These are phyloP conservation scores for Boletus vinaceobasis DNA, from an alignment of 768 basidiomycete genomes.

Conservation along the genomic window DNA sequence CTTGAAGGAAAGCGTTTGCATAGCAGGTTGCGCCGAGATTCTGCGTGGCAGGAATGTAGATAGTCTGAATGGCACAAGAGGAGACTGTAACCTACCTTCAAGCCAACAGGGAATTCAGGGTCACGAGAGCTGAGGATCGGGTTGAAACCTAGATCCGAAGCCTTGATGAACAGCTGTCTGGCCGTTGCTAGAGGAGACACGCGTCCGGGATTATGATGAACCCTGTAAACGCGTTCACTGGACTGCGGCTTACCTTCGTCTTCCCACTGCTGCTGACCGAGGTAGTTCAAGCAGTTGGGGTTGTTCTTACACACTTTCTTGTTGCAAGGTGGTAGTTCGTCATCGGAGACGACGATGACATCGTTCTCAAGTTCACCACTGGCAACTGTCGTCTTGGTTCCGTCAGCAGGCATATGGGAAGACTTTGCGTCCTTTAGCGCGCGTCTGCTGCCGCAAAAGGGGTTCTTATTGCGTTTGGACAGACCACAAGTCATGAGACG, in stretches of 20 bases:
- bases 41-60: slow-evolving; percentile 36
- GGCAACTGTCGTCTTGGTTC: slow-evolving; percentile 13
- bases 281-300: slow-evolving; percentile 82
- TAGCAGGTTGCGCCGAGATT: slow-evolving; percentile 98
- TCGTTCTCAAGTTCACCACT: slow-evolving; percentile 55
- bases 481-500: slow-evolving; percentile 66
- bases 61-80: not conserved
- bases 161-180: slow-evolving; percentile 49
- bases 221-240: slow-evolving; percentile 10
- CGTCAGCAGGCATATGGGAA: slow-evolving; percentile 4
- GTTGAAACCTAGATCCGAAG: slow-evolving; percentile 49
- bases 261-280: slow-evolving; percentile 84
- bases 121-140: slow-evolving; percentile 51
- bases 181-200: slow-evolving; percentile 42
- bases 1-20: slow-evolving; percentile 92
- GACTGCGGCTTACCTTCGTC: slow-evolving; percentile 48
- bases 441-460: slow-evolving; percentile 61
- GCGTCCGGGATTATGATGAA: slow-evolving; percentile 3
- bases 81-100: slow-evolving; percentile 51
- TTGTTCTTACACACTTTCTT: slow-evolving; percentile 69
- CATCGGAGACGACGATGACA: slow-evolving; percentile 68
- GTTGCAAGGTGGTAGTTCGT: slow-evolving; percentile 53
- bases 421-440: slow-evolving; percentile 23
- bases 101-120: slow-evolving; percentile 63
- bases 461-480: slow-evolving; percentile 44